Evolutionary conservation across 345 rosid genomes (phyloP).

Genomic region (Salix arbutifolia): DNA sequence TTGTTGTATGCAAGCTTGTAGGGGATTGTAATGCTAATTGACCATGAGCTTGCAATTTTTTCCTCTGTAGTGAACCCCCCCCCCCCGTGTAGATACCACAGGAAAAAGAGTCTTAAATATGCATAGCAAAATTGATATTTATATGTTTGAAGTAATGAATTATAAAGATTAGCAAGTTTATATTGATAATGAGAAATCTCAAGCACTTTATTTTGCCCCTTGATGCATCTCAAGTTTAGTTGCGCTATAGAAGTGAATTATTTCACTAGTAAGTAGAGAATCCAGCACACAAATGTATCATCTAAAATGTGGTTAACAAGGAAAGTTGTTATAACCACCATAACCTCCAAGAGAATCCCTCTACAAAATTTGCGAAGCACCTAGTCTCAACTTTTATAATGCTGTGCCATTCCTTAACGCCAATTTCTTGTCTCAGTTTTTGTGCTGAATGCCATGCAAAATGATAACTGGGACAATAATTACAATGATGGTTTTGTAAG

Average conservation of each 20-base stretch:
- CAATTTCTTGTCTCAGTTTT: not conserved
- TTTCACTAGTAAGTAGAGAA: not conserved
- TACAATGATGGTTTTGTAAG: not conserved
- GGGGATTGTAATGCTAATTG: too few species aligned
- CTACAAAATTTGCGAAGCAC: not conserved
- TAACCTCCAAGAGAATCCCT: not conserved
- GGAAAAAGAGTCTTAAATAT: too few species aligned
- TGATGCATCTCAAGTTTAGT: not conserved
- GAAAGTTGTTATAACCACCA: too few species aligned
- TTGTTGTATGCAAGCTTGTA: too few species aligned
- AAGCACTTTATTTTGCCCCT: not conserved
- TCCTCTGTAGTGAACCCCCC: too few species aligned
- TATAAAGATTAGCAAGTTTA: not conserved
- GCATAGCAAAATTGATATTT: too few species aligned
- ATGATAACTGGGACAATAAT: not conserved
- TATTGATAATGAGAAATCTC: not conserved
- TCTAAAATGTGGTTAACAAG: too few species aligned
- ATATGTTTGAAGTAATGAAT: too few species aligned
- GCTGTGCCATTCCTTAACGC: not conserved
- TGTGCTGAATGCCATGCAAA: not conserved
- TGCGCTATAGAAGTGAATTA: not conserved
- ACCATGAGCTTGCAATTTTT: too few species aligned
- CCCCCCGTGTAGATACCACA: too few species aligned
- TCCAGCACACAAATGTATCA: not conserved
- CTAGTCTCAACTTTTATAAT: not conserved